phyloP scores from a whole-genome alignment of 2,329 filamentous ascomycete species.

The Dactylellina haptotyla region DNA sequence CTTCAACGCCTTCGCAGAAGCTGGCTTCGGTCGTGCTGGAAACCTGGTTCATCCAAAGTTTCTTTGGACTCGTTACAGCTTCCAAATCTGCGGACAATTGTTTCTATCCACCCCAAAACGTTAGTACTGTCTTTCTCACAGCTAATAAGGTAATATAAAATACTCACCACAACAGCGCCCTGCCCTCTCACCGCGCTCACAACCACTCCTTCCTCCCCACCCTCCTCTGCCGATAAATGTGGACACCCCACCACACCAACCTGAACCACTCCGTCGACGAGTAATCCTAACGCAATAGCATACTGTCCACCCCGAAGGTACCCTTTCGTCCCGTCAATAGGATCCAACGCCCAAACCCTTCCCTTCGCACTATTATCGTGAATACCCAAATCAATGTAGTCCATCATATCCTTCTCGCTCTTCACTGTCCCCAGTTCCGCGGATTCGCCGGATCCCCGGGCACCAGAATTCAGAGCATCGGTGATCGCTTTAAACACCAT shows the following conservation, averaged over 20 bases:
- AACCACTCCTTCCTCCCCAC: conserved; percentile 81
- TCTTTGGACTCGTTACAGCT: conserved; percentile 68
- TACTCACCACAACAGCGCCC: conserved; percentile 72
- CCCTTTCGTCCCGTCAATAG: conserved; percentile 97
- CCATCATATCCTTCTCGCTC: conserved; percentile 73
- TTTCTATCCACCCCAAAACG: conserved; percentile 62
- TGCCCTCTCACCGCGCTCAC: conserved; percentile 83
- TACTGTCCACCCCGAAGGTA: conserved; percentile 97
- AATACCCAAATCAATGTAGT: conserved; percentile 74
- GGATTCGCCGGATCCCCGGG: conserved; percentile 66
- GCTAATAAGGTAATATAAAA: background rate
- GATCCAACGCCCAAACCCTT: conserved; percentile 94
- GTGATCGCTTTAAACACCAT: conserved; percentile 74
- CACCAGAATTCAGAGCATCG: background rate
- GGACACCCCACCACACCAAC: conserved; percentile 95
- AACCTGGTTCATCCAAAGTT: conserved; percentile 78
- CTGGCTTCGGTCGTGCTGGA: conserved; percentile 79
- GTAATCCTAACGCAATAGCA: conserved; percentile 88
- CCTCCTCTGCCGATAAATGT: conserved; percentile 80
- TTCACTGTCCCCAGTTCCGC: conserved; percentile 70
- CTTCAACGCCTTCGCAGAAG: conserved; percentile 97
- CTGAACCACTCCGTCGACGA: conserved; percentile 92
- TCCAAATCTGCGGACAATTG: conserved; percentile 71
- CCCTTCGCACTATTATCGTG: conserved; percentile 77
- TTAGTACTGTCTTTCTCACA: background rate